Base-by-base conservation (phyloP, 345 rosid species). In the Pelargonium nanum region DNA sequence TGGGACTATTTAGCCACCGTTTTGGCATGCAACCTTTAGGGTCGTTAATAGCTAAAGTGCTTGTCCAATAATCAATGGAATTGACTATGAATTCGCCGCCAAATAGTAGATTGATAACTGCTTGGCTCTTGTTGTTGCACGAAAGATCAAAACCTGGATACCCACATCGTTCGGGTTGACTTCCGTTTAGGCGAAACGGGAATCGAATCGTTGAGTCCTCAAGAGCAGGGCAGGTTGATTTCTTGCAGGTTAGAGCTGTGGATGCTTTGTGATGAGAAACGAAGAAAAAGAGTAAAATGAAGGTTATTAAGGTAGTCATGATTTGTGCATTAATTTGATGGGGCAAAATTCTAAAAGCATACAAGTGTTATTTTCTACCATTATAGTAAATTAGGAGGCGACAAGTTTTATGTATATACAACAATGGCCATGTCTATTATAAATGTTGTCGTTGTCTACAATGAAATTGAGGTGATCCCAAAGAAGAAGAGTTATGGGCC, bases 21-120 rank as follows among this genome's bases (percentile, higher is more conserved):
- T 3, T 56, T 0, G 71, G 61, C 3, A 68, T 53, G 34, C 66
- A 61, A 22, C 22, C n/a, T 5, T 19, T 9, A 5, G 65, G 71
- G 62, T 68, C 66, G 23, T 19, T 48, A 2, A 62, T 13, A 48
- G 28, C 4, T 0, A 50, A 45, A 2, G n/a, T 22, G 0, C n/a
- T 16, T 0, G 23, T 1, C 19, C n/a, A 6, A n/a, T 62, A 50
- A 7, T 61, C 23, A 19, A 62, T 56, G 17, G 2, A 24, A 15
- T 48, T 17, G 16, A 68, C 60, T 1, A 28, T 3, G 61, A 67
- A 61, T 15, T 61, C 66, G 21, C 66, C 66, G 15, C 24, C 25
- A 17, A 22, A 4, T 5, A 61, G 61, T 25, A 68, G 17, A 2
- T 48, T 26, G 45, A 56, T 52, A 23, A 51, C 9, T 4, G 54